Evolutionary conservation across 768 basidiomycete species (phyloP).

Genomic region (Udeniomyces megalosporus): DNA sequence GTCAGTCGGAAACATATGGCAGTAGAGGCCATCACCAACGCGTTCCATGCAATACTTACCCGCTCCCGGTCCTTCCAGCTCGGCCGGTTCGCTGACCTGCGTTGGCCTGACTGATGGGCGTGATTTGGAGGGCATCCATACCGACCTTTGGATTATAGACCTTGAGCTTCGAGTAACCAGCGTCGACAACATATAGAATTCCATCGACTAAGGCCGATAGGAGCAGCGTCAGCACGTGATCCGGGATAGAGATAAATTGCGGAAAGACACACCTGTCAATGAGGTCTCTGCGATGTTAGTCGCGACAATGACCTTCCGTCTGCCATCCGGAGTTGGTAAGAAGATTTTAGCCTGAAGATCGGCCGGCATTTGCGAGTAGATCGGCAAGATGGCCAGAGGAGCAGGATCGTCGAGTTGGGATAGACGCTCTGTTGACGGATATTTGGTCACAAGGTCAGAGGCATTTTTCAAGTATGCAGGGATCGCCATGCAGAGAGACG

Average conservation of each 20-base stretch:
- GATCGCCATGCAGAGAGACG: conserved; percentile 13
- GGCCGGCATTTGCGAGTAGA: conserved; percentile 99
- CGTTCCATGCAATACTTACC: conserved; percentile 56
- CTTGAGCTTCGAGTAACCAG: conserved; percentile 92
- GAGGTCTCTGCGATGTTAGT: conserved; percentile 99
- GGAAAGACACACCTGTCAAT: conserved; percentile 47
- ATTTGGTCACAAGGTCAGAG: no score
- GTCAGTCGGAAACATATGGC: neutral
- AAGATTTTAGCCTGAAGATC: conserved; percentile 98
- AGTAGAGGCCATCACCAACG: no score
- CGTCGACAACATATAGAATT: conserved; percentile 90
- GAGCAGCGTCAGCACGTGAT: conserved; percentile 10
- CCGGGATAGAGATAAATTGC: neutral
- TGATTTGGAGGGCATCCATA: conserved; percentile 98
- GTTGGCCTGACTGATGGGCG: conserved; percentile 97
- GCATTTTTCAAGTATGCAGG: neutral
- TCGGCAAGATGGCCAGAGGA: conserved; percentile 78
- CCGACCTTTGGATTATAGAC: conserved; percentile 98
- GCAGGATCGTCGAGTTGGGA: conserved; percentile 81
- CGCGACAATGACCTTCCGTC: conserved; percentile 92
- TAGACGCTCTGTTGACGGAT: conserved; percentile 58
- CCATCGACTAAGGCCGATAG: conserved; percentile 60
- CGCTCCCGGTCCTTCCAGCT: conserved; percentile 88
- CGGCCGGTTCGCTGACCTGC: conserved; percentile 90
- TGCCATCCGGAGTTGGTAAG: conserved; percentile 78